These are phyloP conservation scores for Serendipita indica DNA, from an alignment of 768 basidiomycete genomes.

Conservation along the genomic window DNA sequence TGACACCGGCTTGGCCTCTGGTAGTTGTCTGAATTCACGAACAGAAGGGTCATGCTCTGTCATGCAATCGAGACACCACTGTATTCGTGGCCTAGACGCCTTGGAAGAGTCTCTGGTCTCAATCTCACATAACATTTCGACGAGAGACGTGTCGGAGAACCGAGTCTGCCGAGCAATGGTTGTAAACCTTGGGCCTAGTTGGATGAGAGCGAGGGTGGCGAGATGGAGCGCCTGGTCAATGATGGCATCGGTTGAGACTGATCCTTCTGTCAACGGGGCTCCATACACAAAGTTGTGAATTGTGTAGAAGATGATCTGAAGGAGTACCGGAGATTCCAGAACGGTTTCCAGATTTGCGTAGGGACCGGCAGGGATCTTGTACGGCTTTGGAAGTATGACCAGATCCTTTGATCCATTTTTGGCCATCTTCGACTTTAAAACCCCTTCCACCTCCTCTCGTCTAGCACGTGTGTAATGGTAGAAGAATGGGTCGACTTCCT, in stretches of 20 bases:
- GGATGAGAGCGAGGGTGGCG: constrained; percentile 69
- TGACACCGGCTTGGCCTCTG: constrained; percentile 27
- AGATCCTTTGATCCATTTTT: constrained; percentile 49
- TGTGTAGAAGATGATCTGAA: constrained; percentile 74
- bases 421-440: constrained; percentile 50
- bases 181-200: constrained; percentile 49
- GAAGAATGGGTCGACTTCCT: constrained; percentile 90
- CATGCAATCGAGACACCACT: constrained; percentile 60
- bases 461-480: constrained; percentile 91
- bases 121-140: constrained; percentile 59
- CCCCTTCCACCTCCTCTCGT: constrained; percentile 75
- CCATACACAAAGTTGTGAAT: constrained; percentile 52
- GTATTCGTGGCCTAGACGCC: constrained; percentile 50
- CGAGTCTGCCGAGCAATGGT: constrained; percentile 35
- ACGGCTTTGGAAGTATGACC: constrained; percentile 59
- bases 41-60: constrained; percentile 39
- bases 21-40: constrained; percentile 30
- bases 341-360: constrained; percentile 49
- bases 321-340: constrained; percentile 54
- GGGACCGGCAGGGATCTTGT: constrained; percentile 50
- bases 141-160: constrained; percentile 49
- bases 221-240: constrained; percentile 81
- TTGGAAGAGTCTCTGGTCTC: constrained; percentile 68
- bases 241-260: constrained; percentile 72
- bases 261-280: constrained; percentile 37